These are phyloP conservation scores for Auricularia sp. DNA, from an alignment of 768 basidiomycete species.

Conservation along the genomic window DNA sequence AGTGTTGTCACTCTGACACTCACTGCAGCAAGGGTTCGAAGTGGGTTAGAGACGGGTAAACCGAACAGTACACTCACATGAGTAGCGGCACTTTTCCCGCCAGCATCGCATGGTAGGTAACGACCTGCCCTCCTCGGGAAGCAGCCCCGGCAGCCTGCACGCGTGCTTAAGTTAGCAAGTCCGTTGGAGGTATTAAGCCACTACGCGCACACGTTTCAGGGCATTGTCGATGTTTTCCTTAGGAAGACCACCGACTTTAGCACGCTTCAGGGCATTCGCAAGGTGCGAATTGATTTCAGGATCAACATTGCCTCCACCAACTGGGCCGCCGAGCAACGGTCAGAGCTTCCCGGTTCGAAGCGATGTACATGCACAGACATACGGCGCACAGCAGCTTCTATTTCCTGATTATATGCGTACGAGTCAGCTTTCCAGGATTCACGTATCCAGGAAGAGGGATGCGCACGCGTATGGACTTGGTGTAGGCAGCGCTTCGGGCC, in stretches of 20 bases:
- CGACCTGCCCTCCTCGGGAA: constrained; percentile 26
- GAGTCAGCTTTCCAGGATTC: too few species aligned
- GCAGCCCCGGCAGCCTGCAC: constrained; percentile 34
- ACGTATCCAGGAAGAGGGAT: not conserved
- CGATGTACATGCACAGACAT: constrained; percentile 12
- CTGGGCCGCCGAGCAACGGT: not conserved
- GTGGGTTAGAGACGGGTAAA: constrained; percentile 4
- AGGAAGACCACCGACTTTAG: constrained; percentile 49
- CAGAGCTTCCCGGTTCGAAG: not conserved
- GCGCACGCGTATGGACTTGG: constrained; percentile 44
- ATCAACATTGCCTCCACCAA: constrained; percentile 49
- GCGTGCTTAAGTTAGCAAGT: not conserved
- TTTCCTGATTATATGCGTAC: constrained; percentile 36
- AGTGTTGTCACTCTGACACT: constrained; percentile 53
- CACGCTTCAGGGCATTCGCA: constrained; percentile 44
- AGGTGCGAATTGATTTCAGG: constrained; percentile 46
- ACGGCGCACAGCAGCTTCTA: constrained; percentile 53
- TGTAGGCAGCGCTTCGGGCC: constrained; percentile 46
- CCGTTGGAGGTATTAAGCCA: not conserved
- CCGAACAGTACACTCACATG: constrained; percentile 31
- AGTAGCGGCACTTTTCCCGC: constrained; percentile 51
- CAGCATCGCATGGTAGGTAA: constrained; percentile 54
- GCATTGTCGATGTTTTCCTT: constrained; percentile 62
- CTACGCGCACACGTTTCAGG: constrained; percentile 37
- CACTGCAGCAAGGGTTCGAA: constrained; percentile 28